phyloP scores from a whole-genome alignment of 495 filamentous ascomycete genomes.

The Neurospora sp. region DNA sequence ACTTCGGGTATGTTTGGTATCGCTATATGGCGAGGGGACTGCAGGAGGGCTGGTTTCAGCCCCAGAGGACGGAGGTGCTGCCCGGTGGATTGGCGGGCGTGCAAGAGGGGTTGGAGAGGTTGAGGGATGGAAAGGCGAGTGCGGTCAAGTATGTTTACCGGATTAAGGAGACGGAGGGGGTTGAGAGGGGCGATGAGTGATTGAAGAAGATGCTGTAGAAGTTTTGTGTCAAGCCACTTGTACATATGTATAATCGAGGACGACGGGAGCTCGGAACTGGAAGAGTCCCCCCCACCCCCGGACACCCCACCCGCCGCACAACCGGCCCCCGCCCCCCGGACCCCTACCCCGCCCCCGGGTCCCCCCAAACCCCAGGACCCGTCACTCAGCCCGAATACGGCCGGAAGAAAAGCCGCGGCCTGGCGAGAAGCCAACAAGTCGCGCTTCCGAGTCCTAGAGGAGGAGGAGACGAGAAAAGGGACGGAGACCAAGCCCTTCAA shows the following conservation, averaged over 20 bases:
- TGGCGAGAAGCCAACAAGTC: no score
- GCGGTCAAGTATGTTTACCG: conserved; percentile 61
- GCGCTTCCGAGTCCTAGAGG: no score
- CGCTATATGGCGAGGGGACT: conserved; percentile 43
- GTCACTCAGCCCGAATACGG: no score
- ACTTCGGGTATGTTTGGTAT: conserved; percentile 49
- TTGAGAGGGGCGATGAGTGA: conserved; percentile 2
- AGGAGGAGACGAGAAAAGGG: no score
- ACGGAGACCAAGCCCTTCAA: no score
- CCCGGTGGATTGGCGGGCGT: conserved; percentile 50
- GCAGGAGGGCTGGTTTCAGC: conserved; percentile 48
- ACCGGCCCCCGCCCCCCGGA: no score
- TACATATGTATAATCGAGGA: neutral
- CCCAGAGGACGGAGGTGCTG: conserved; percentile 52
- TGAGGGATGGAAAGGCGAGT: conserved; percentile 54
- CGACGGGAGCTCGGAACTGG: no score
- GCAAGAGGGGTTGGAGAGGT: conserved; percentile 41
- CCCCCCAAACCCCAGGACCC: no score
- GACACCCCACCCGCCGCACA: no score
- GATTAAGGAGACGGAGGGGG: conserved; percentile 50
- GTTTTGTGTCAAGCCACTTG: neutral
- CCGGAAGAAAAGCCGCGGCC: no score
- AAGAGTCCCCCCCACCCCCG: no score
- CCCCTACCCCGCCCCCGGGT: no score
- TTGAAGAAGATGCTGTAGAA: neutral